Evolutionary conservation across 1,284 basidiomycete species (phyloP), one percentile per base, ranked within the genome.

Genomic region (Cryptococcus amylolentus): DNA sequence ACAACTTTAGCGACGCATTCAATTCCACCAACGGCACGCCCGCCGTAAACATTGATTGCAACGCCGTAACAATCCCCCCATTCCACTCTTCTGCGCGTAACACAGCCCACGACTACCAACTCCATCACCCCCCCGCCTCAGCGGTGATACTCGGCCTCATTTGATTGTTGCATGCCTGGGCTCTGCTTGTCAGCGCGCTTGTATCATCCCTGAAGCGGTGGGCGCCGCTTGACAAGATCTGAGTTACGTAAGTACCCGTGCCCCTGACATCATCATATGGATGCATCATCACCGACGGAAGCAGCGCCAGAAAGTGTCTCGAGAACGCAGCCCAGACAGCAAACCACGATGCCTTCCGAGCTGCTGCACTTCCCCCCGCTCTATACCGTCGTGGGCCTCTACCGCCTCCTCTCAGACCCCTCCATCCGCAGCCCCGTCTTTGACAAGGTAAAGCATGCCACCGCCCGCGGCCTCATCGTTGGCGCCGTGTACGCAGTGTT

Each of bases 381-480:
- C 16, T 78, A 78, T 63, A 70, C 71, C 39, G 43, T 75, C 18
- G 73, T 76, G 13, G 71, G 72, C 20, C 51, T 71, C 14, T 74
- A 74, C 59, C 67, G 76, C 5, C 67, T 78, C 26, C 40, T 71
- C 31, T 73, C 74, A 2, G 75, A 78, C 59, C 62, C 70, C 2
- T 58, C 57, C 23, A 69, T 77, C 40, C 69, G 76, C 14, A 57
- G 50, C 39, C 73, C 76, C 2, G 72, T 75, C 9, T 60, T 71
- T 50, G 76, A 72, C 61, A 78, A 78, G 57, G 63, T 77, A 57
- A 68, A 69, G 56, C 76, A 78, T 59, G 76, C 76, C 28, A 67
- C 70, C 7, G 51, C 74, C 0, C 61, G 76, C 20, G 76, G 76
- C 35, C 41, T 72, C 7, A 58, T 70, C 49, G 72, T 77, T 1